phyloP scores from a whole-genome alignment of 2,329 filamentous ascomycete genomes.

The Ceratocystis huliohia region DNA sequence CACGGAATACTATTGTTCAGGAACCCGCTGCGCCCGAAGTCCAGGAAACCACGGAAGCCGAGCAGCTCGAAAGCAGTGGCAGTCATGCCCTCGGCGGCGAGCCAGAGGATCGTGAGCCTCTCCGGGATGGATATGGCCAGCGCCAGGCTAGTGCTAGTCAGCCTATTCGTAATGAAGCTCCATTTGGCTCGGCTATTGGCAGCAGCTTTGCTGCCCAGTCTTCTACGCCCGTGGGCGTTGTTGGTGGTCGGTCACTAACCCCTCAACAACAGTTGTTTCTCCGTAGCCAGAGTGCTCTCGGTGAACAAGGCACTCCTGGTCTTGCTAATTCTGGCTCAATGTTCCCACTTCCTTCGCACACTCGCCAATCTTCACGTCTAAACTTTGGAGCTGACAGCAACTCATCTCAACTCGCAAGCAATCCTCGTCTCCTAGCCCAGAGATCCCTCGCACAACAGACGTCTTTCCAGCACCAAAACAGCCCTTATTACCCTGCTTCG shows the following conservation, averaged over 20 bases:
- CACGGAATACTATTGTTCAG: conserved; percentile 35
- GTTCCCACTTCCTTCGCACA: conserved; percentile 55
- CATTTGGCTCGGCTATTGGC: conserved; percentile 41
- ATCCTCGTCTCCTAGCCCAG: conserved; percentile 70
- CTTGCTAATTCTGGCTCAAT: conserved; percentile 37
- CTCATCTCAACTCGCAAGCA: conserved; percentile 55
- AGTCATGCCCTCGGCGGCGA: conserved; percentile 86
- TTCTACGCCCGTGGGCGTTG: conserved; percentile 41
- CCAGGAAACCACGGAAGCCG: conserved; percentile 50
- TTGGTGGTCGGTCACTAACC: conserved; percentile 57
- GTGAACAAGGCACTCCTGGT: conserved; percentile 48
- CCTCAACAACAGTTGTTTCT: conserved; percentile 65
- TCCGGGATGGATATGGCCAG: conserved; percentile 42
- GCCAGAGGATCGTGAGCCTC: conserved; percentile 63
- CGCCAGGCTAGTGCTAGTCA: conserved; percentile 54
- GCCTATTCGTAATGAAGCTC: conserved; percentile 57
- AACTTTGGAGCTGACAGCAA: conserved; percentile 70
- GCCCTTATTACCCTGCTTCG: conserved; percentile 68
- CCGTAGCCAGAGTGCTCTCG: conserved; percentile 47
- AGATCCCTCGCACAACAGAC: conserved; percentile 56
- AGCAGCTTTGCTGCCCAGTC: conserved; percentile 38
- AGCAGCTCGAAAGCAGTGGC: conserved; percentile 63
- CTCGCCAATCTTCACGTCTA: conserved; percentile 73
- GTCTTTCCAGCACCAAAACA: conserved; percentile 46
- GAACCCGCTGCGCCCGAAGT: conserved; percentile 36